Evolutionary conservation across 331 rosid genomes (phyloP), one percentile per base, ranked within the genome.

Genomic region (Quercus lobata): DNA sequence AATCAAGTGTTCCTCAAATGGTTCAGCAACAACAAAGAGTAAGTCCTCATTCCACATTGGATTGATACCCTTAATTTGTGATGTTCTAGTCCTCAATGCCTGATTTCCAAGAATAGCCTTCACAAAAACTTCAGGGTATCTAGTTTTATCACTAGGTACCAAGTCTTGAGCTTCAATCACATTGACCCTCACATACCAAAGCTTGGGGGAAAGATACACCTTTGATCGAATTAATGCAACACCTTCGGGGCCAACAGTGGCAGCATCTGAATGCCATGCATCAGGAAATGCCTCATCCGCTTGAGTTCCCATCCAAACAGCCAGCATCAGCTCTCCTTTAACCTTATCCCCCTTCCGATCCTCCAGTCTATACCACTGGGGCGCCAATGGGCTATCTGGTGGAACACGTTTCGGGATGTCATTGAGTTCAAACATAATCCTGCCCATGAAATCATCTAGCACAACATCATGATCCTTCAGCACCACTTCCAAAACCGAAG

Each of bases 251-350:
- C 84, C 84, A 34, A 89, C 84, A 5, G 74, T 72, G 34, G 86
- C 92, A 24, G 92, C 93, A 85, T 90, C 93, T 24, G 90, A 89
- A 78, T 86, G 90, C 88, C 87, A 87, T 37, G 97, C 84, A 73
- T 80, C 88, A 6, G 85, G 77, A 86, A 87, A 89, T 15, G 87
- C 88, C 79, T 87, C 95, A 66, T 92, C 96, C 2, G 90, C 97
- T 74, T 90, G 97, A 62, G 93, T 89, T 74, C 97, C 96, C 86
- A 86, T 90, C 96, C 97, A 92, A 71, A 87, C 89, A 57, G 93
- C 91, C 32, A 92, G 74, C 96, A 92, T 86, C 54, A 92, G 58
- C 80, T 90, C 96, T 73, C 96, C 93, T 65, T 84, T 88, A 19
- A n/a, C 78, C 76, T 80, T 86, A 0, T 74, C 76, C 1, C 88